A percentile compares a stretch with the other conserved stretches of the same genome.
phyloP scores from a whole-genome alignment of 148 eudicot genomes.

The Pharnaceum exiguum region DNA sequence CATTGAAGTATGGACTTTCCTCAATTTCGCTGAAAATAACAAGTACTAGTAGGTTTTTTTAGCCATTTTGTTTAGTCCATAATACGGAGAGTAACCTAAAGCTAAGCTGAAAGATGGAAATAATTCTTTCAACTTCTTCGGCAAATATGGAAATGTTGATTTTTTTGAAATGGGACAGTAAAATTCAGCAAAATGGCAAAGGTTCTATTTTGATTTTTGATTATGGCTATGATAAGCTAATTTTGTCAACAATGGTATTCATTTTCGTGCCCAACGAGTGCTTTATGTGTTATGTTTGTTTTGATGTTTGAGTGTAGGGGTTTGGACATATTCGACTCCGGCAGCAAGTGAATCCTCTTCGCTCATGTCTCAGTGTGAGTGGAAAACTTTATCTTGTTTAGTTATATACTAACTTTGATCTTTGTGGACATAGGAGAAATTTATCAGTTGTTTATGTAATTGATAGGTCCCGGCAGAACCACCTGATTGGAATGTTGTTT shows the following conservation, averaged over 20 bases:
- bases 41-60: too few species aligned
- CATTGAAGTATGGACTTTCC: too few species aligned
- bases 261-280: neutral
- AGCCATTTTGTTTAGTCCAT: too few species aligned
- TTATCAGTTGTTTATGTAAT: slow-evolving; percentile 5
- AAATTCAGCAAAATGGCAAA: too few species aligned
- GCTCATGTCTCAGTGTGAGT: slow-evolving; percentile 46
- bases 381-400: neutral
- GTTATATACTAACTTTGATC: neutral
- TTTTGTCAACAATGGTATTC: neutral
- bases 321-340: slow-evolving; percentile 73
- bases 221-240: too few species aligned
- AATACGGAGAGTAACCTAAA: too few species aligned
- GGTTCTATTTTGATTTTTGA: too few species aligned
- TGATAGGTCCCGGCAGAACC: slow-evolving; percentile 65
- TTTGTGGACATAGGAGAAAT: neutral
- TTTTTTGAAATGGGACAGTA: too few species aligned
- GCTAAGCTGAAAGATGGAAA: too few species aligned
- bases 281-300: neutral
- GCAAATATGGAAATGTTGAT: too few species aligned
- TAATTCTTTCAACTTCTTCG: too few species aligned
- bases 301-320: slow-evolving; percentile 41
- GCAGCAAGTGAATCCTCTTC: slow-evolving; percentile 96
- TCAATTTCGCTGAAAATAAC: too few species aligned
- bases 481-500: slow-evolving; percentile 83